phyloP scores from a whole-genome alignment of 164 flowering plant genomes.

The Protea cynaroides region DNA sequence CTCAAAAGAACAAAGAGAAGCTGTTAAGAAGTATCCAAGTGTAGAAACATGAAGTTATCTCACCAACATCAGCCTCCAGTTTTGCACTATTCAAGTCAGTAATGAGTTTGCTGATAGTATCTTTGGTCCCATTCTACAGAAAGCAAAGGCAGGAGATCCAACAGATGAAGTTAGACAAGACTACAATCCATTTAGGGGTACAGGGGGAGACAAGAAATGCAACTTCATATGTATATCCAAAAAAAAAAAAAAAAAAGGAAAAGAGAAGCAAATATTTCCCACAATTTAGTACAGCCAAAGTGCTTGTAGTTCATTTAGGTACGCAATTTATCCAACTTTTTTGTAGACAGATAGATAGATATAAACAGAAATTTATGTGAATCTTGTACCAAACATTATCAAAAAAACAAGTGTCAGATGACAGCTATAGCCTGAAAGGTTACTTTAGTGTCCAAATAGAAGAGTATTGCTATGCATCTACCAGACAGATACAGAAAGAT shows the following conservation, averaged over 20 bases:
- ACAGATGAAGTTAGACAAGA: not conserved
- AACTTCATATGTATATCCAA: not conserved
- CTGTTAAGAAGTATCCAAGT: not conserved
- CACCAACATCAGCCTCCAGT: constrained; percentile 91
- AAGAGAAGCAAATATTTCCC: too few relatives aligned
- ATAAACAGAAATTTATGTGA: too few relatives aligned
- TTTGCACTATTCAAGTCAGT: constrained; percentile 76
- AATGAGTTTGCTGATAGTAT: constrained; percentile 82
- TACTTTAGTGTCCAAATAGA: too few relatives aligned
- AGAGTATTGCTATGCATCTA: too few relatives aligned
- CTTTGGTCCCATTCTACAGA: constrained; percentile 85
- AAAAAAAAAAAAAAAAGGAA: not conserved
- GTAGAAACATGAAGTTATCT: constrained; percentile 16
- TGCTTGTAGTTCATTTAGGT: too few relatives aligned
- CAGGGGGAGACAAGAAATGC: not conserved
- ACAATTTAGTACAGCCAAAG: too few relatives aligned
- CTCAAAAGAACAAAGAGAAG: not conserved
- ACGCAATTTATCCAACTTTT: too few relatives aligned
- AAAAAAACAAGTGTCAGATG: too few relatives aligned
- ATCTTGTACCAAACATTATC: too few relatives aligned
- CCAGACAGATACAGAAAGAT: too few relatives aligned
- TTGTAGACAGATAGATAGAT: too few relatives aligned
- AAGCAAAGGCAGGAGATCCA: not conserved
- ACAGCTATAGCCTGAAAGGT: too few relatives aligned
- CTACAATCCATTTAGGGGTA: not conserved